Base-by-base conservation (phyloP, 805 yeast genomes). In the Suhomyces kilbournensis region DNA sequence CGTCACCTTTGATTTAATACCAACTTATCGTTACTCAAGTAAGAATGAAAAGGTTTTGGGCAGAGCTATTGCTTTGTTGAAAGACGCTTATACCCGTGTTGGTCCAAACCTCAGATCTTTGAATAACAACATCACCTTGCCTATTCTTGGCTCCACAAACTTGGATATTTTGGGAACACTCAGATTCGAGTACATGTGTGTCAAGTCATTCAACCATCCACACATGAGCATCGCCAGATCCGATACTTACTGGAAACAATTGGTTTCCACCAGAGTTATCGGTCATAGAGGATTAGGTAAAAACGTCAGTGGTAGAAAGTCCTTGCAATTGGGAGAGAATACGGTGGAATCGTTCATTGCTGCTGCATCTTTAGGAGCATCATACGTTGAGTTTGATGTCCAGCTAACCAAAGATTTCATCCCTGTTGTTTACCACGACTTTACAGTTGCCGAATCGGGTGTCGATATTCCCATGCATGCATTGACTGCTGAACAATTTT, bases 211-310 rank as follows among this genome's bases (percentile, higher is more conserved):
- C 62, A 64, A 65, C 35, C 96, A 90, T 65, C 83, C 84, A 7
- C 78, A 80, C 40, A 82, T 86, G 84, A 78, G 80, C 9, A 70
- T 86, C n/a, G 76, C 69, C 56, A 74, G 87, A 59, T 80, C 90
- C 1, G 87, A 88, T 49, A 86, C 94, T 1, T 92, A 91, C 70
- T 93, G 97, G 97, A 89, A 88, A 63, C 90, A 94, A 12, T 74
- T 90, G 50, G 91, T 88, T 4, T 81, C 93, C 0, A 89, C 97
- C 1, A 78, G 97, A 54, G 96, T 93, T 23, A 93, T 93, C 70
- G 98, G 98, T 1, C 98, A 93, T 69, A 81, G 98, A 63, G 98
- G 98, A 4, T 75, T 90, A 57, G 98, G 98, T 59, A 92, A 91
- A 74, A 93, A 93, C 70, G 78, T 81, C 48, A 78, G 84, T 52